These are phyloP conservation scores for Phanerochaete sordida DNA, from an alignment of 768 basidiomycete genomes.

Conservation along the genomic window DNA sequence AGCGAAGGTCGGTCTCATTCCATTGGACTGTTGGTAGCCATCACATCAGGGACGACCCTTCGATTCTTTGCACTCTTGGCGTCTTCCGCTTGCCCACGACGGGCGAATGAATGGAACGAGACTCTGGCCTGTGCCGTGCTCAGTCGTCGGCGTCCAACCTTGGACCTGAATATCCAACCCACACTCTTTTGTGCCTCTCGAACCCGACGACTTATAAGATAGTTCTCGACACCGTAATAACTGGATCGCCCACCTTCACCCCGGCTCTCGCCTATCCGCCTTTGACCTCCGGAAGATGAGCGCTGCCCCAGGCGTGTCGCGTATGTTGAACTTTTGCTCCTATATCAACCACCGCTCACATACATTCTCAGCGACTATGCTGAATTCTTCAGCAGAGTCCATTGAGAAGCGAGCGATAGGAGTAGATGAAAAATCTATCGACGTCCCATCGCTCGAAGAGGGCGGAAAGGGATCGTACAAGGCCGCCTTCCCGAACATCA, in stretches of 20 bases:
- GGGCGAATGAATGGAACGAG: too few species aligned
- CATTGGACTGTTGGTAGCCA: too few species aligned
- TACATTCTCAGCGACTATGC: background rate
- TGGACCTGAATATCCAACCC: background rate
- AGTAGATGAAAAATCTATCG: background rate
- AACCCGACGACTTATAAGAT: background rate
- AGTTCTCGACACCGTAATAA: background rate
- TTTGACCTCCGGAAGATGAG: background rate
- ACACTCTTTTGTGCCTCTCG: background rate
- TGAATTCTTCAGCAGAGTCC: background rate
- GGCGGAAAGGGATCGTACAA: background rate
- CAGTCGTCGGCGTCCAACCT: background rate
- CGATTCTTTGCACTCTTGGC: too few species aligned
- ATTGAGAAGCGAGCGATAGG: background rate
- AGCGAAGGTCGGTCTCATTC: too few species aligned
- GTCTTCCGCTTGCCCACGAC: too few species aligned
- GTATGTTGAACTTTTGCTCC: background rate
- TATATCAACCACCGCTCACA: background rate
- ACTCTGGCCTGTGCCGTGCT: too few species aligned
- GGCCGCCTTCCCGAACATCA: slow-evolving; percentile 6
- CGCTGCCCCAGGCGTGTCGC: background rate
- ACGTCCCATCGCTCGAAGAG: background rate
- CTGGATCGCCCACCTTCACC: background rate
- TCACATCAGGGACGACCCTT: too few species aligned
- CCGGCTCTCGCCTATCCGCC: too few species aligned